Evolutionary conservation across 768 basidiomycete species (phyloP).

Genomic region (Podaxis sp.): DNA sequence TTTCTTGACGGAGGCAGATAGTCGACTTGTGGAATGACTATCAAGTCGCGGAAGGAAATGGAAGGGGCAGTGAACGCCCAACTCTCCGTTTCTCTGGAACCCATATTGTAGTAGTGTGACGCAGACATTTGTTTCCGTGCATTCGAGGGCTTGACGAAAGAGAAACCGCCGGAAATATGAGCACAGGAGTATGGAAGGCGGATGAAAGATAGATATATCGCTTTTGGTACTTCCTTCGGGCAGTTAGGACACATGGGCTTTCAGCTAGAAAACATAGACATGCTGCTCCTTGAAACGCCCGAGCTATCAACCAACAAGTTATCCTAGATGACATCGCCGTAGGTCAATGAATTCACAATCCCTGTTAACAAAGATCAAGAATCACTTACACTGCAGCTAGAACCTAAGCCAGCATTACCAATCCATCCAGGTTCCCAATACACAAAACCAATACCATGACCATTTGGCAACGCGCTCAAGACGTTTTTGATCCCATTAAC

Average conservation of each 20-base stretch:
- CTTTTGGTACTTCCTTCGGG: too few species aligned
- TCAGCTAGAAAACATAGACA: conserved; percentile 30
- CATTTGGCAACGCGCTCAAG: conserved; percentile 40
- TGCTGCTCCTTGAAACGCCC: conserved; percentile 38
- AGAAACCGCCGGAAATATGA: too few species aligned
- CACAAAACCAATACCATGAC: conserved; percentile 44
- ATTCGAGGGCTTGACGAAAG: too few species aligned
- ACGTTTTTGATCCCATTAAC: conserved; percentile 44
- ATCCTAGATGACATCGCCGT: conserved; percentile 28
- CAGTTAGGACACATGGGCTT: neutral
- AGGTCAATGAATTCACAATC: neutral
- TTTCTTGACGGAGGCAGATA: too few species aligned
- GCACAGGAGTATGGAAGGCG: too few species aligned
- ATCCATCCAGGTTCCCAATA: conserved; percentile 71
- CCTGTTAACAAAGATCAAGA: neutral
- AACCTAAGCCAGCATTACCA: conserved; percentile 45
- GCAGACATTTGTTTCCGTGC: too few species aligned
- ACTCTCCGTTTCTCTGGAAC: too few species aligned
- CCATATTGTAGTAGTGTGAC: too few species aligned
- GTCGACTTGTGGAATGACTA: too few species aligned
- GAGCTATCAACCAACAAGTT: conserved; percentile 44
- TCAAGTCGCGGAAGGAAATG: too few species aligned
- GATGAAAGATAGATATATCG: too few species aligned
- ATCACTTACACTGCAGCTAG: conserved; percentile 32
- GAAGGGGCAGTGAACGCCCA: too few species aligned